Percentiles rank a stretch among this genome's conserved stretches.
These are phyloP conservation scores for Ananas comosus DNA, from an alignment of 176 grass and related monocot genomes.

Conservation along the genomic window DNA sequence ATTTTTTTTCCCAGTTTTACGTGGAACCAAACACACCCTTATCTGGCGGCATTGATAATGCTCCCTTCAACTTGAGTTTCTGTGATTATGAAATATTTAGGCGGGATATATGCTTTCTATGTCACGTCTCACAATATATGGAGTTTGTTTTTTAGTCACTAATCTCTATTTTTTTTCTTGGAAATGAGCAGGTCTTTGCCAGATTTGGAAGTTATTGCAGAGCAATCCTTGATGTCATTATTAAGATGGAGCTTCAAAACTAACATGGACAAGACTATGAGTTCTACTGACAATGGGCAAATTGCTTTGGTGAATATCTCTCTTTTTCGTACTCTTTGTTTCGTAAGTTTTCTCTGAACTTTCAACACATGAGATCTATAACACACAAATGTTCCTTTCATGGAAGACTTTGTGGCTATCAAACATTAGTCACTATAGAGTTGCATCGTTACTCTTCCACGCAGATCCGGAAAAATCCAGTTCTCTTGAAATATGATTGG, in stretches of 20 bases:
- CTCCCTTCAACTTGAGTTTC: too few relatives aligned
- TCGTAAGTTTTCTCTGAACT: constrained; percentile 7
- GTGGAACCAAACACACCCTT: too few relatives aligned
- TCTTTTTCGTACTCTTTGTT: constrained; percentile 14
- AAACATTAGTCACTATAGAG: background rate
- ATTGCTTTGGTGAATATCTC: constrained; percentile 57
- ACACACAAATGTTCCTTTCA: constrained; percentile 17
- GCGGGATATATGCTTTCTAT: background rate
- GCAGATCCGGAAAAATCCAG: background rate
- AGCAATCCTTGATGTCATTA: constrained; percentile 75
- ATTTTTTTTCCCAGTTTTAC: too few relatives aligned
- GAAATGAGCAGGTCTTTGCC: constrained; percentile 54
- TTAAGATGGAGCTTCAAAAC: constrained; percentile 97
- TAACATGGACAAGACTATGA: constrained; percentile 82
- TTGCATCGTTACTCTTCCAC: background rate
- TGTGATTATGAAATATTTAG: background rate
- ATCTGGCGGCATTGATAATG: too few relatives aligned
- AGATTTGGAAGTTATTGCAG: constrained; percentile 39
- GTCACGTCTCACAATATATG: background rate
- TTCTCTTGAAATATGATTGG: background rate
- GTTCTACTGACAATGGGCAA: constrained; percentile 58
- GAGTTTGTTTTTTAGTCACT: constrained; percentile 11
- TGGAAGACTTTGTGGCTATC: background rate
- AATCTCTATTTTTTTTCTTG: constrained; percentile 25
- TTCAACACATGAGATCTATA: constrained; percentile 14